Evolutionary conservation across 2,329 filamentous ascomycete genomes (phyloP), one percentile per base, ranked within the genome.

Genomic region (Corynespora cassiicola): DNA sequence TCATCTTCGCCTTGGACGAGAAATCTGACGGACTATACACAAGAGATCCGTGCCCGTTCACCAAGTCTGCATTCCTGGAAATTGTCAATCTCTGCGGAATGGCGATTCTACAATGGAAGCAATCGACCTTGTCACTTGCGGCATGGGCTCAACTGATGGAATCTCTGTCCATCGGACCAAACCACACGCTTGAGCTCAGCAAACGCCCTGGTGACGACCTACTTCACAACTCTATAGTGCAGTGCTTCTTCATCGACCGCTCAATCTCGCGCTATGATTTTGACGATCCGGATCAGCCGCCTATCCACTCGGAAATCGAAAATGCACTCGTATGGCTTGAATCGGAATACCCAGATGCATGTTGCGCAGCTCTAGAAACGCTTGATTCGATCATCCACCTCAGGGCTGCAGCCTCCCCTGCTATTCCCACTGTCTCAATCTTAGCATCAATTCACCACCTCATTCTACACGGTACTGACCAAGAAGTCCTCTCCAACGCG

Each of bases 41-140:
- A n/a, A n/a, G n/a, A n/a, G n/a, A n/a, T n/a, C n/a, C n/a, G 7
- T 72, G 68, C 33, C 49, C 63, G 1, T 57, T 70, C 17, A 58
- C 63, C 6, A 60, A 58, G 41, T 55, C 63, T 3, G 63, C 65
- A 6, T 69, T 67, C 31, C 45, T 72, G 3, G 69, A 72, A 25
- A 43, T 71, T 10, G 34, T 64, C 16, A 59, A 52, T 36, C 35
- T 58, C 1, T 65, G 58, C 27, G 58, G 56, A 4, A 47, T 56
- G 40, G 23, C 51, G 6, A 43, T 59, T 14, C 39, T 58, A 4
- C 16, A 47, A 43, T 50, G 56, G 38, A 36, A 45, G 10, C 19
- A 40, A 10, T 39, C 53, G 2, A 45, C 51, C 10, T n/a, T n/a
- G n/a, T n/a, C n/a, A n/a, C 33, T 59, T 7, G n/a, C 36, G 7